phyloP scores from a whole-genome alignment of 139 green algal species.

The Picochlorum sp. region DNA sequence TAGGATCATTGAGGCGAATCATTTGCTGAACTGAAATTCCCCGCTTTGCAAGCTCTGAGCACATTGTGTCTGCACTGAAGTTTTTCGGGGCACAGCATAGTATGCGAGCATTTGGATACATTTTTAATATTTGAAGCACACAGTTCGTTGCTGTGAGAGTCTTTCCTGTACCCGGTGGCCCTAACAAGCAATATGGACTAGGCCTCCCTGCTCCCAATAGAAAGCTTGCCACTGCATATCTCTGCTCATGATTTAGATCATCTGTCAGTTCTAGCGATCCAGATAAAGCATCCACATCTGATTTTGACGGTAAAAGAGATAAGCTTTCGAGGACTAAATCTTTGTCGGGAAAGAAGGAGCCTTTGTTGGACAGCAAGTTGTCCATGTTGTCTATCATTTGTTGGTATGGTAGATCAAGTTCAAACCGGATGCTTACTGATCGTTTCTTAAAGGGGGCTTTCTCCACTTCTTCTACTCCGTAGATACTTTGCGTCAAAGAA shows the following conservation, averaged over 20 bases:
- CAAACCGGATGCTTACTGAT: too few species aligned
- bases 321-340: too few species aligned
- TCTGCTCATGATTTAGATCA: slow-evolving; percentile 55
- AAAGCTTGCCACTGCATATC: slow-evolving; percentile 32
- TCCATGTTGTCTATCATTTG: too few species aligned
- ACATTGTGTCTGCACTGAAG: slow-evolving; percentile 47
- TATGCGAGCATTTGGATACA: slow-evolving; percentile 14
- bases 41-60: slow-evolving; percentile 14
- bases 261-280: neutral
- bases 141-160: slow-evolving; percentile 56
- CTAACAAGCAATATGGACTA: slow-evolving; percentile 42
- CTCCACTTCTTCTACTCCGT: too few species aligned
- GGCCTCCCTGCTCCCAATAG: slow-evolving; percentile 17
- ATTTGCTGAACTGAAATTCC: slow-evolving; percentile 12
- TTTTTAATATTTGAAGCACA: slow-evolving; percentile 27
- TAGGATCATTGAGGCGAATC: slow-evolving; percentile 43
- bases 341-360: too few species aligned
- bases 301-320: too few species aligned
- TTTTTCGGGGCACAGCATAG: slow-evolving; percentile 33
- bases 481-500: too few species aligned
- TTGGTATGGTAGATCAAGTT: too few species aligned
- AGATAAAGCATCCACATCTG: neutral
- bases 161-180: slow-evolving; percentile 64
- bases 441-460: too few species aligned
- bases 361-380: too few species aligned